Evolutionary conservation across 805 yeast genomes (phyloP).

Genomic region (Candida manassasensis): DNA sequence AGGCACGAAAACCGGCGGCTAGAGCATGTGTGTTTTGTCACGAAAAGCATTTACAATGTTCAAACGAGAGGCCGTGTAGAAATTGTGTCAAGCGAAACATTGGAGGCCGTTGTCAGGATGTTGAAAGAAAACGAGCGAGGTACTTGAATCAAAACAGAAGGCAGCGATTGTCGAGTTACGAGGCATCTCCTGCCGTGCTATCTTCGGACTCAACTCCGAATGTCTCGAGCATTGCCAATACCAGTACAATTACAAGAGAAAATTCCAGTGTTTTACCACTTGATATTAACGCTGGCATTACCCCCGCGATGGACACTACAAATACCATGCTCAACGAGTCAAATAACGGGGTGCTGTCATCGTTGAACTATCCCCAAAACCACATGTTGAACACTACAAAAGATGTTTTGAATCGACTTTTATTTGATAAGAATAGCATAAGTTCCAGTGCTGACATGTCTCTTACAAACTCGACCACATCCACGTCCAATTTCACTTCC

Average conservation of each 20-base stretch:
- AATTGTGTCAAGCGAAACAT: slow-evolving; percentile 63
- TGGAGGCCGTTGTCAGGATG: slow-evolving; percentile 53
- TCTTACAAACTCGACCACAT: not conserved
- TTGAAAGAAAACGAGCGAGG: slow-evolving; percentile 49
- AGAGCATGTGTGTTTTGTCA: slow-evolving; percentile 75
- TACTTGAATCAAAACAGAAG: slow-evolving; percentile 20
- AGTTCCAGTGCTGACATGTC: not conserved
- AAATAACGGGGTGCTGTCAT: not conserved
- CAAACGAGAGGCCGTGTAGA: slow-evolving; percentile 62
- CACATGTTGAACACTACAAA: slow-evolving; percentile 25
- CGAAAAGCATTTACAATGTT: slow-evolving; percentile 69
- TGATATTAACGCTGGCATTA: not conserved
- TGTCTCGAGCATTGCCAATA: not conserved
- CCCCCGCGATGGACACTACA: not conserved
- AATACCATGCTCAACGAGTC: not conserved
- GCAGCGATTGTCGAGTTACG: slow-evolving; percentile 2
- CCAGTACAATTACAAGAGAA: not conserved
- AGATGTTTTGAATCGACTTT: slow-evolving; percentile 22
- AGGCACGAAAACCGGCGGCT: slow-evolving; percentile 54
- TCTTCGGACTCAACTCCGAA: slow-evolving; percentile 2
- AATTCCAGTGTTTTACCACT: not conserved
- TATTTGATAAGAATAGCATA: slow-evolving; percentile 9
- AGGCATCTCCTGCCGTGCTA: slow-evolving; percentile 1
- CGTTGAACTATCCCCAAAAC: slow-evolving; percentile 6
- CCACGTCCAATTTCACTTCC: slow-evolving; percentile 25